A percentile compares a stretch with the other conserved stretches of the same genome.
These are phyloP conservation scores for Populus hybrid DNA, from an alignment of 441 rosid genomes.

Conservation along the genomic window DNA sequence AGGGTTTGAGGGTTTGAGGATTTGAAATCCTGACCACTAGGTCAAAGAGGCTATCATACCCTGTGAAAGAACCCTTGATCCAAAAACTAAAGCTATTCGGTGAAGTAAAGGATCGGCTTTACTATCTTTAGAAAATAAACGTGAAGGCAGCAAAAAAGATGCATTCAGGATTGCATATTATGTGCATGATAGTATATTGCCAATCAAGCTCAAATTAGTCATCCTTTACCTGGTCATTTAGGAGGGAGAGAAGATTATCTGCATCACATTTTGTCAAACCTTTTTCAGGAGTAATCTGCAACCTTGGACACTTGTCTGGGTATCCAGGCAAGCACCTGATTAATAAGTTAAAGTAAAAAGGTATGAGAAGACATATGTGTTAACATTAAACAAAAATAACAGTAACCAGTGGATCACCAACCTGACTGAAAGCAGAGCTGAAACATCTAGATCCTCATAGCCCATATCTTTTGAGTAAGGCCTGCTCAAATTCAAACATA, in stretches of 20 bases:
- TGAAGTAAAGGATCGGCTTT: not conserved
- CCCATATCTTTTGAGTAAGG: conserved; percentile 96
- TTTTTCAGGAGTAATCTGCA: conserved; percentile 77
- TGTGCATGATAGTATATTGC: not conserved
- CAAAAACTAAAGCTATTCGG: not conserved
- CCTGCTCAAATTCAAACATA: conserved; percentile 46
- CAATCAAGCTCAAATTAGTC: not conserved
- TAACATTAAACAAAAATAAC: conserved; percentile 1
- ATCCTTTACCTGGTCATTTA: conserved; percentile 70
- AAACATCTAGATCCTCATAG: conserved; percentile 75
- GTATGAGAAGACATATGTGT: conserved; percentile 12
- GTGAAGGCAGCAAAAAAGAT: conserved; percentile 9
- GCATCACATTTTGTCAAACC: conserved; percentile 71
- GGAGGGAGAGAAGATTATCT: conserved; percentile 76
- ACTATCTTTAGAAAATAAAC: not conserved
- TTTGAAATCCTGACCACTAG: not conserved
- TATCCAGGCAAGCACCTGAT: conserved; percentile 92
- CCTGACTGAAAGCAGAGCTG: conserved; percentile 85
- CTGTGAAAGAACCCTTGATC: not conserved
- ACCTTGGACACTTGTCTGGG: conserved; percentile 90
- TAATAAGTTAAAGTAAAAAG: conserved; percentile 16
- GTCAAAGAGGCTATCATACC: not conserved
- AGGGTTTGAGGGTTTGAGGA: not conserved
- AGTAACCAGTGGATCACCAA: conserved; percentile 21
- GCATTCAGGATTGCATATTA: not conserved